Evolutionary conservation across 495 filamentous ascomycete genomes (phyloP), one percentile per base, ranked within the genome.

Genomic region (Parathielavia appendiculata): DNA sequence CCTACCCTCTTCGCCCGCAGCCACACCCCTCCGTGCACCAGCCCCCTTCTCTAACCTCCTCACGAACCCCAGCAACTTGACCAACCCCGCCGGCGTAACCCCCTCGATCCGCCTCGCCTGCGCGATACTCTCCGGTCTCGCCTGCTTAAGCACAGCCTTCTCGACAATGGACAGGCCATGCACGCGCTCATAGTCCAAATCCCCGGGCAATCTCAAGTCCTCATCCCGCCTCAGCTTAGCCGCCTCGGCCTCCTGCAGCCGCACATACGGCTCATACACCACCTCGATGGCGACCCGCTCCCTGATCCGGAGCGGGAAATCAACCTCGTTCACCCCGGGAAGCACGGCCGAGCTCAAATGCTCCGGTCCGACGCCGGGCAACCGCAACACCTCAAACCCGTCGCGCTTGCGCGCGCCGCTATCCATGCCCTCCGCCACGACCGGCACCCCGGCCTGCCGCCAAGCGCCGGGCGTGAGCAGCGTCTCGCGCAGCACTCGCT

Each of bases 101-200:
- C 93, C 92, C 71, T 98, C 93, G 51, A 96, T 83, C 11, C 95
- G 74, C 50, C 90, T 74, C 17, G 92, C 92, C 84, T 95, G 92
- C 4, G 90, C 95, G 23, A 98, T 73, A 50, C 80, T 92, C 66
- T 91, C 88, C 6, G 93, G 93, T 41, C 83, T 71, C 11, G 90
- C 83, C 22, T 75, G 74, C 35, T 81, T 75, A n/a, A 98, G 79
- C 8, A 85, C 79, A 12, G 77, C 72, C 63, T 78, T 82, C 76
- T 97, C 95, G 60, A 91, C 91, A 8, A 77, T 79, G 58, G 87
- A 90, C 53, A 98, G 76, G 0, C 91, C 90, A 35, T 76, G 69
- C 20, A 98, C 77, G 7, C 61, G 61, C 16, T 80, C 75, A 63
- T 96, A 98, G 62, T 97, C 85, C 30, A 98, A 66, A 63, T 95